phyloP scores from a whole-genome alignment of 257 asterid genomes.

The Jacaranda mimosifolia region DNA sequence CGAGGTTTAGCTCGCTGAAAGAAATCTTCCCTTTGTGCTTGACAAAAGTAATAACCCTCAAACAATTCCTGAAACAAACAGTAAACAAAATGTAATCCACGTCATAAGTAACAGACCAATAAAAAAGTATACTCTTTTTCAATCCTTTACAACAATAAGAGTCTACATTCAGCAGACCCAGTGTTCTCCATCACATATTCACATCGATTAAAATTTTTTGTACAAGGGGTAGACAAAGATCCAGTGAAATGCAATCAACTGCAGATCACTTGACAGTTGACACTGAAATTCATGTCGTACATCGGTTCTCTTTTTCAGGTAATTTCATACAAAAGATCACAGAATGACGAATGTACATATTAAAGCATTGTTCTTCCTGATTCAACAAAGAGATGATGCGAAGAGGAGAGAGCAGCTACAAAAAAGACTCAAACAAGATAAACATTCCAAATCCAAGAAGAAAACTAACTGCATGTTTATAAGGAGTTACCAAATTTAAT shows the following conservation, averaged over 20 bases:
- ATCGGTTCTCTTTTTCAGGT: not conserved
- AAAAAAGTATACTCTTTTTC: not conserved
- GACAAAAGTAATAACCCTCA: constrained; percentile 96
- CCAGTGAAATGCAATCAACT: not conserved
- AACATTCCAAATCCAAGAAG: not conserved
- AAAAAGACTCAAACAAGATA: not conserved
- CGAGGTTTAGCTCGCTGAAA: constrained; percentile 87
- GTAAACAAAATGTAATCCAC: not conserved
- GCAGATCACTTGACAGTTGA: not conserved
- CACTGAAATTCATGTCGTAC: not conserved
- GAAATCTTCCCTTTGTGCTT: constrained; percentile 94
- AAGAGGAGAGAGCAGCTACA: constrained; percentile 7
- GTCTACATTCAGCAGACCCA: not conserved
- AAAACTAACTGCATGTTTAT: not conserved
- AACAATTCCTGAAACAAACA: constrained; percentile 79
- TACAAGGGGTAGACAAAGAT: not conserved
- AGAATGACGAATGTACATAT: no score
- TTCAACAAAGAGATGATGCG: not conserved
- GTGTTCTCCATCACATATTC: not conserved
- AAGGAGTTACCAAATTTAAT: not conserved
- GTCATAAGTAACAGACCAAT: not conserved
- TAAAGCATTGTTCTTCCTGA: no score
- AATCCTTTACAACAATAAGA: constrained; percentile 6
- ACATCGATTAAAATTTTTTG: not conserved
- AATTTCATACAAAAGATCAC: not conserved